Percentiles rank a stretch among this genome's conserved stretches.
These are phyloP conservation scores for Hyparrhenia diplandra DNA, from an alignment of 176 grass and related monocot species.

Conservation along the genomic window DNA sequence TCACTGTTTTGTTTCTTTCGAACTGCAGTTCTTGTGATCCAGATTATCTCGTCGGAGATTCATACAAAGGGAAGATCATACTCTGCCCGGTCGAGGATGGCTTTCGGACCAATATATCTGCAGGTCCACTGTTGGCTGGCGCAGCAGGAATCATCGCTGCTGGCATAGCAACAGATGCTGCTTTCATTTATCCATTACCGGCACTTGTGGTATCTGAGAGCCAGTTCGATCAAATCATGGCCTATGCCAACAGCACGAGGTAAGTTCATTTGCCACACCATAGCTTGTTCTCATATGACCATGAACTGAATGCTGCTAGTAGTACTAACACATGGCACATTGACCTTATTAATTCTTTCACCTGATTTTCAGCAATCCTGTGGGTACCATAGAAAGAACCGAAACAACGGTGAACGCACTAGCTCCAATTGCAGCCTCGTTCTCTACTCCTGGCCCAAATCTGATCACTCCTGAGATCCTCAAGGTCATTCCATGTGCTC, in stretches of 20 bases:
- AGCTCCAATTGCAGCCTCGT: slow-evolving; percentile 29
- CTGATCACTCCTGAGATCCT: slow-evolving; percentile 32
- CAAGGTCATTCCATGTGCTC: slow-evolving; percentile 22
- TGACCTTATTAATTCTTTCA: too few species aligned
- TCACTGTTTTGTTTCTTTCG: neutral
- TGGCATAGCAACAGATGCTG: neutral
- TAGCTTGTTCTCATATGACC: too few species aligned
- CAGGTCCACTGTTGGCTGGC: neutral
- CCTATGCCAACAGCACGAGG: slow-evolving; percentile 14
- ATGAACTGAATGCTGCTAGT: too few species aligned
- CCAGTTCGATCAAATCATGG: slow-evolving; percentile 6
- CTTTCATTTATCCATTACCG: neutral
- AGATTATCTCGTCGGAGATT: neutral
- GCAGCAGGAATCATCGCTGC: neutral
- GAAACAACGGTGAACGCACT: neutral
- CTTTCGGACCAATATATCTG: neutral
- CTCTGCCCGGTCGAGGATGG: neutral
- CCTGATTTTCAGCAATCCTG: slow-evolving; percentile 11
- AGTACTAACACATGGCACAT: too few species aligned
- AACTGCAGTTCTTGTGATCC: slow-evolving; percentile 17
- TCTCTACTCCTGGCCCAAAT: slow-evolving; percentile 53
- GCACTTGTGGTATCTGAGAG: neutral
- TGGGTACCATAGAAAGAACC: slow-evolving; percentile 29
- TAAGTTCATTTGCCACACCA: too few species aligned
- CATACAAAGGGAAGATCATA: neutral